Base-by-base conservation (phyloP, 192 early-diverging fungal genomes). In the Ambispora gerdemannii region DNA sequence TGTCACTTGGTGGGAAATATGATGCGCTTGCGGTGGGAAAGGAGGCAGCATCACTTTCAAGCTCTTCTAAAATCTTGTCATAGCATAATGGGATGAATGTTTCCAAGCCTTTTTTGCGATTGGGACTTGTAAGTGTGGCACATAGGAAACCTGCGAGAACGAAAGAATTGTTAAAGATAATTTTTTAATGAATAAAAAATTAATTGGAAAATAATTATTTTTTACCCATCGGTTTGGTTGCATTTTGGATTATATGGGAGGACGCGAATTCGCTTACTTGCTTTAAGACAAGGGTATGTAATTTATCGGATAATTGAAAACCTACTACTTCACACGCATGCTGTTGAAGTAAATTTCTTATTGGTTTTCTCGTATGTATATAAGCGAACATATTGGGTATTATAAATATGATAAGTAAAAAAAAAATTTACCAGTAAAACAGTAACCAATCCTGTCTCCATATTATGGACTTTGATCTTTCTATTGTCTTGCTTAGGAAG, bases 281-380 rank as follows among this genome's bases (percentile, higher is more conserved):
- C 25, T 79, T 79, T 2, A 91, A 71, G 3, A 82, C 87, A 50
- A 90, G 53, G 47, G 83, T 81, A 64, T 91, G 83, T 19, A 94
- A 70, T 19, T 82, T 75, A 13, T 83, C 80, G 0, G 88, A 90
- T 32, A 89, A 70, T 77, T 94, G 92, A 34, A 53, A 50, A 68
- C 91, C 91, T 20, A 93, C 53, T 3, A 87, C 70, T 58, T 92
- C 87, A 60, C 81, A 87, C 0, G 91, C 78, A 73, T 86, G 85
- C 81, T 87, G 80, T 2, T 63, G 62, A 22, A 15, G 59, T 43
- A 10, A 43, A 10, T 43, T 6, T 10, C 15, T 43, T 10, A 43
- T 11, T 22, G 28, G 6, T n/a, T n/a, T n/a, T n/a, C n/a, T n/a
- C n/a, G n/a, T n/a, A n/a, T n/a, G n/a, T n/a, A n/a, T n/a, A n/a